Evolutionary conservation across 106 monocot species (phyloP), one percentile per base, ranked within the genome.

Genomic region (Hemerocallis citrina): DNA sequence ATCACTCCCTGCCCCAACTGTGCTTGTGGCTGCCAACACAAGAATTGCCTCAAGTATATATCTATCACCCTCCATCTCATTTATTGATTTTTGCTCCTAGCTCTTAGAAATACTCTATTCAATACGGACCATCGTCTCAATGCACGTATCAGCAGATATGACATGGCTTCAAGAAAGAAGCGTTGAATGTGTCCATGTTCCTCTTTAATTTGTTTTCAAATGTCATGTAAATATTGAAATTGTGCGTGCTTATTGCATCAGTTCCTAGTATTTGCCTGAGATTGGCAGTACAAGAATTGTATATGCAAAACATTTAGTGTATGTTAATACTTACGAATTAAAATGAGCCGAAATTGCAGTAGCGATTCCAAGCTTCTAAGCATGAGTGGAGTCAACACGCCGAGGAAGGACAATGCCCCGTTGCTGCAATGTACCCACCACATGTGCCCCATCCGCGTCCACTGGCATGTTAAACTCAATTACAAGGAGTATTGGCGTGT

Each of bases 391-490:
- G 58, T 77, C 22, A 85, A 88, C 59, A 77, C 84, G 1, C 71
- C 85, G 4, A 71, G 68, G 48, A 81, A 81, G 68, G 76, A 79
- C 72, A 65, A 67, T 27, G 29, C 76, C 8, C 80, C 89, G 10
- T 33, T 83, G 55, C 75, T 93, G 38, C 93, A 88, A 59, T 88
- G 88, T 76, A 88, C 88, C 17, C 49, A 44, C 2, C 88, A 88
- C 57, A 88, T 88, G 82, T 88, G 88, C 67, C 88, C 83, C 0
- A 68, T 88, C 30, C 68, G 87, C 14, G 82, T 88, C 44, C 87
- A 88, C 70, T 88, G 87, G 87, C 87, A 88, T 21, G 76, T 88
- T n/a, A 88, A 88, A 56, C 34, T 87, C 57, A 87, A 87, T 61
- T 87, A 87, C 72, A 74, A 82, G 63, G 82, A 87, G n/a, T 88